phyloP scores from a whole-genome alignment of 1,284 basidiomycete genomes.

The Ganoderma lingzhi region DNA sequence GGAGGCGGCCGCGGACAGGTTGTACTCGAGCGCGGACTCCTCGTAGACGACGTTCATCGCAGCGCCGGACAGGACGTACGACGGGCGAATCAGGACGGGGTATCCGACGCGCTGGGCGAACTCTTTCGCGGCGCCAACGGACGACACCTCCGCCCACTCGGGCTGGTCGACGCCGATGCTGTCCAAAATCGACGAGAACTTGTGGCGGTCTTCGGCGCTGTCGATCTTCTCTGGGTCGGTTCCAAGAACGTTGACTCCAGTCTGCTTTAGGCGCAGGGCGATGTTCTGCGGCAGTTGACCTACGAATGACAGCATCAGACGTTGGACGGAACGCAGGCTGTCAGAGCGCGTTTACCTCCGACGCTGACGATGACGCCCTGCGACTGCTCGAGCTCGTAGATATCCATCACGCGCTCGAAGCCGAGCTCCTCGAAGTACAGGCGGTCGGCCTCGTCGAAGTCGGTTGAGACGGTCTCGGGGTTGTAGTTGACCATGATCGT shows the following conservation, averaged over 20 bases:
- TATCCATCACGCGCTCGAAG: constrained; percentile 99
- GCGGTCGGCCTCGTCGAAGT: constrained; percentile 98
- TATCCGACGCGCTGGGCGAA: constrained; percentile 93
- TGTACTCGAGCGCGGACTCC: constrained; percentile 89
- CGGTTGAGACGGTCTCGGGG: constrained; percentile 99
- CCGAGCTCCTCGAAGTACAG: constrained; percentile 99
- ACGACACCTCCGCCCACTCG: constrained; percentile 93
- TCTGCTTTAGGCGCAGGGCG: constrained; percentile 92
- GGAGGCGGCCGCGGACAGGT: constrained; percentile 92
- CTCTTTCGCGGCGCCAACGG: constrained; percentile 89
- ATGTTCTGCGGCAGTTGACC: constrained; percentile 98
- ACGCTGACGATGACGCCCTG: constrained; percentile 96
- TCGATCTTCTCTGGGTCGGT: constrained; percentile 97
- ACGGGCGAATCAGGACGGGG: constrained; percentile 95
- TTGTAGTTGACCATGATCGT: constrained; percentile 99
- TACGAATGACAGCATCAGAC: constrained; percentile 39
- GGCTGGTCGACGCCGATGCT: constrained; percentile 97
- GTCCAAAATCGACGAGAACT: constrained; percentile 97
- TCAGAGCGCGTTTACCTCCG: constrained; percentile 70
- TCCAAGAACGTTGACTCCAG: constrained; percentile 92
- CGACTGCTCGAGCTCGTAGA: constrained; percentile 96
- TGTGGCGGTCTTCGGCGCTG: constrained; percentile 98
- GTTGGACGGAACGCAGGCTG: not conserved
- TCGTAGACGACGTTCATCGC: constrained; percentile 99
- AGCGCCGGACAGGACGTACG: constrained; percentile 97